Evolutionary conservation across 1,139 yeast species (phyloP).

Genomic region (Petasospora fabianii): DNA sequence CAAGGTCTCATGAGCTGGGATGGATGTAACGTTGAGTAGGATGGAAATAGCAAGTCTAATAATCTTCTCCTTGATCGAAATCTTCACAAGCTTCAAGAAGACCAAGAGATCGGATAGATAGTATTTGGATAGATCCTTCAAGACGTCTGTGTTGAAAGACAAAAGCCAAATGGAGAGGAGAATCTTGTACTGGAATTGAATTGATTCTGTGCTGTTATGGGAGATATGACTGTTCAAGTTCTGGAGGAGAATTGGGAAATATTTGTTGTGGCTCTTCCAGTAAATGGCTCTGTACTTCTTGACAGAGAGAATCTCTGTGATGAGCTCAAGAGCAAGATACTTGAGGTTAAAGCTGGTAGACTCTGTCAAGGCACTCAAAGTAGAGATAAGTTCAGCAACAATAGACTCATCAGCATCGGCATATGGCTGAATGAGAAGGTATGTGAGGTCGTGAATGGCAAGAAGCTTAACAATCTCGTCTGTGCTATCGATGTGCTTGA

Average conservation of each 20-base stretch:
- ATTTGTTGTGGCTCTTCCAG: constrained; percentile 50
- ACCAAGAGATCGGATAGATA: constrained; percentile 42
- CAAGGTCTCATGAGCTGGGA: constrained; percentile 31
- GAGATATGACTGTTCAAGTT: constrained; percentile 31
- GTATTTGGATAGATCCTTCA: constrained; percentile 38
- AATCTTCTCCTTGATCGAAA: constrained; percentile 88
- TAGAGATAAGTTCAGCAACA: constrained; percentile 12
- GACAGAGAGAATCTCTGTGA: constrained; percentile 51
- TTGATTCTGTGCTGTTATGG: constrained; percentile 35
- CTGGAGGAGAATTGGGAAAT: constrained; percentile 53
- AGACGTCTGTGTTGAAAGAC: constrained; percentile 60
- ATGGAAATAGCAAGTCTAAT: constrained; percentile 78
- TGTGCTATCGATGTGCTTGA: constrained; percentile 44
- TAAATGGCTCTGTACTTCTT: constrained; percentile 57
- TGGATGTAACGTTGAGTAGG: constrained; percentile 53
- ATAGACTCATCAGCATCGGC: constrained; percentile 27
- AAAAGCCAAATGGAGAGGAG: constrained; percentile 81
- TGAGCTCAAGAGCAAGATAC: constrained; percentile 64
- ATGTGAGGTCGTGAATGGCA: constrained; percentile 34
- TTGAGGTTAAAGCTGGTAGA: constrained; percentile 47
- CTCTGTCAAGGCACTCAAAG: constrained; percentile 11
- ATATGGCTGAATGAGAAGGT: constrained; percentile 30
- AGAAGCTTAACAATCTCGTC: constrained; percentile 47
- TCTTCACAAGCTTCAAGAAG: constrained; percentile 63
- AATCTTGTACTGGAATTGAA: constrained; percentile 82